Base-by-base conservation (phyloP, 2,329 filamentous ascomycete species). In the Fulvia fulva region DNA sequence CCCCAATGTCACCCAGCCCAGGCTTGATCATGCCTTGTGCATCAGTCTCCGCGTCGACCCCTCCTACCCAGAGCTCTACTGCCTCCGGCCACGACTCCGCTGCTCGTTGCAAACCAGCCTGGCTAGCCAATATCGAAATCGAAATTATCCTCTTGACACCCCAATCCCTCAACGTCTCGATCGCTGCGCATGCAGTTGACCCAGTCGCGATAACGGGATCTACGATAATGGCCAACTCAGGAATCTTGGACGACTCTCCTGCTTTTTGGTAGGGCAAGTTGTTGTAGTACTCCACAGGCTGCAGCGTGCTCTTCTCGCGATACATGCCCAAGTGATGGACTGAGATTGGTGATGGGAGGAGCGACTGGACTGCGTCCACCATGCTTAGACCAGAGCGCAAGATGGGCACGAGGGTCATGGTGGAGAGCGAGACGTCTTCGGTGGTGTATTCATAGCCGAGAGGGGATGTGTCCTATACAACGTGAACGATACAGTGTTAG, bases 241-340 rank as follows among this genome's bases (percentile, higher is more conserved):
- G 75, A 50, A 76, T 79, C 46, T 76, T 68, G 51, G 58, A 57
- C 52, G 73, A 1, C 32, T 75, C 79, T 41, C 80, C 72, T 2
- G 63, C 57, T 41, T 67, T 69, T 76, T 90, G 88, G 76, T 90
- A 87, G 34, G 91, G 91, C 21, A 97, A 86, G 76, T 96, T 96
- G 81, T 97, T 97, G 83, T 97, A 97, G 83, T 97, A 96, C 77
- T 96, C 92, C 58, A 97, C 92, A 2, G 92, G 91, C 69, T 91
- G 86, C 57, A 97, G 86, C 46, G 90, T 93, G 57, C 85, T 85
- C 60, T 89, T 90, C 73, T 97, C 92, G 71, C 92, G 90, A 81
- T 93, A 97, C 70, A 97, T 87, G 65, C 94, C 93, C 7, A 97
- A 87, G 74, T 97, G 93, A 78, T 97, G 91, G 63, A 97, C 84